Evolutionary conservation across 805 yeast species (phyloP), one percentile per base, ranked within the genome.

Genomic region (Candida manassasensis): DNA sequence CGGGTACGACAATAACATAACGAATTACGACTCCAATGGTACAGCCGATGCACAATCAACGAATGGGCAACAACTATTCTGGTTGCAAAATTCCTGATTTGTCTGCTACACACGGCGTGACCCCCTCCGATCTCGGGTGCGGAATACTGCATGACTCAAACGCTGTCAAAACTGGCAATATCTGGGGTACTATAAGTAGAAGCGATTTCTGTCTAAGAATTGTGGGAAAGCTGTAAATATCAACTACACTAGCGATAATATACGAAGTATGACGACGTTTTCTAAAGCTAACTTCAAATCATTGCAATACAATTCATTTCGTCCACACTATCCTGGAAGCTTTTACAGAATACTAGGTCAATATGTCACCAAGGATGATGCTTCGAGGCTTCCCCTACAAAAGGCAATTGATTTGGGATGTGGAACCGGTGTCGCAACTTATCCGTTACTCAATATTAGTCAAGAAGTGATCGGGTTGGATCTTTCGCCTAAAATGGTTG

Each of bases 371-470:
- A 43, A 46, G 17, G 41, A 43, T 2, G 32, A 35, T 11, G 21
- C 10, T 2, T 21, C 36, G 1, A 39, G 38, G 16, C 29, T 45
- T 10, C 52, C 54, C 4, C 41, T 54, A 4, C 32, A 38, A 3
- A 43, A 41, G 4, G 45, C 78, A 6, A 53, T 59, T 49, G 61
- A 57, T 48, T 46, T 73, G 29, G 80, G 81, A 0, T 71, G 77
- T 43, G 80, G 79, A 0, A 71, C 79, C 1, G 81, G 79, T 0
- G 69, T 67, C 17, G 76, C 75, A 0, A 61, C 73, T 2, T 55
- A 63, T 33, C 75, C 75, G 3, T 47, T 75, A 32, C 53, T 70
- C 17, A 52, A 58, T 26, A 35, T 65, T 13, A 53, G 70, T 21
- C 46, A 64, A 1, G 49, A 55, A 13, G 70, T 71, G 4, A 47